Conservation (phyloP, 192 early-diverging fungal species). For the Umbelopsis sp. region DNA sequence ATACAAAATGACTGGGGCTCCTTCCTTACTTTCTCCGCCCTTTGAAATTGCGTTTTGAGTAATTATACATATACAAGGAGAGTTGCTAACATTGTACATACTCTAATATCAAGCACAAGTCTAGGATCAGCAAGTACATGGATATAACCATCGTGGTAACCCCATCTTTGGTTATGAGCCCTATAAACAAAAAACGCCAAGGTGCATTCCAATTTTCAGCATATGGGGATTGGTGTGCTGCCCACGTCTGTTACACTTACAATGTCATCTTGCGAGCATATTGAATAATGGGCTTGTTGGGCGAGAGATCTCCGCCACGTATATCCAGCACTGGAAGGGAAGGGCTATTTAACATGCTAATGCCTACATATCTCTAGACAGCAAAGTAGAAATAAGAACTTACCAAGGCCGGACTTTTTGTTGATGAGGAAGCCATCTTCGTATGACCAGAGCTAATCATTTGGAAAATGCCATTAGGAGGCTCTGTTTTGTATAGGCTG, state of each 20-base stretch:
- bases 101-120: constrained; percentile 40
- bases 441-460: constrained; percentile 25
- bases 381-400: background rate
- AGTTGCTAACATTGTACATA: background rate
- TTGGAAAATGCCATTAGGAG: background rate
- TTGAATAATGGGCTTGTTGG: constrained; percentile 29
- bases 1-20: constrained; percentile 32
- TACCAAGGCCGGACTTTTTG: constrained; percentile 30
- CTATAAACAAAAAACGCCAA: constrained; percentile 17
- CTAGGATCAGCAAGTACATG: constrained; percentile 35
- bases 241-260: constrained; percentile 1
- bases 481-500: background rate
- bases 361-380: background rate
- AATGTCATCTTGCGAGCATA: constrained; percentile 38
- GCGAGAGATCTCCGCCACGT: constrained; percentile 27
- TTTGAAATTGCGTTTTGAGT: background rate
- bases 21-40: constrained; percentile 28
- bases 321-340: constrained; percentile 29
- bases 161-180: constrained; percentile 40
- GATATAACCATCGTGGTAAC: constrained; percentile 34
- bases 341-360: background rate
- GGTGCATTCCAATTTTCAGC: background rate
- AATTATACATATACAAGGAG: background rate
- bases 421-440: constrained; percentile 36
- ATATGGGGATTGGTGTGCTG: background rate